These are phyloP conservation scores for Neocucurbitaria cava DNA, from an alignment of 2,329 filamentous ascomycete genomes.

Conservation along the genomic window DNA sequence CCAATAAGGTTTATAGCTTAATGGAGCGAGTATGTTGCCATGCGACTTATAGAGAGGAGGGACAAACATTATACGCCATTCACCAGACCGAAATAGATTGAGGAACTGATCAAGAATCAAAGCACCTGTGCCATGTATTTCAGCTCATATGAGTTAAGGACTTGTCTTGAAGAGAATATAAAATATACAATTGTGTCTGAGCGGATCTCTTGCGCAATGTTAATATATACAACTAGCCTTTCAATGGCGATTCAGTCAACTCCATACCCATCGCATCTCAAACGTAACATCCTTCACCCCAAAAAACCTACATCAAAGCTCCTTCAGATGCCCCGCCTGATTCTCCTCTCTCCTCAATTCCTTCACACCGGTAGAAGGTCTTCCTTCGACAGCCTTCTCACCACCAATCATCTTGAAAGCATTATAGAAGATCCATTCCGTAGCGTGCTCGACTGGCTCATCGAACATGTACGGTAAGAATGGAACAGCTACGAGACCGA, in stretches of 20 bases:
- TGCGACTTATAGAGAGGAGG: no score
- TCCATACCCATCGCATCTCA: neutral
- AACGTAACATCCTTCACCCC: neutral
- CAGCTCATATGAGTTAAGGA: no score
- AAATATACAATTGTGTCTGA: conserved; percentile 8
- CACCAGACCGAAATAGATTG: no score
- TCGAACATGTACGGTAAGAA: conserved; percentile 87
- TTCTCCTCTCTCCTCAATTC: conserved; percentile 46
- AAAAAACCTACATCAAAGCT: conserved; percentile 37
- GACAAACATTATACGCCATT: no score
- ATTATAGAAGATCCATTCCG: conserved; percentile 89
- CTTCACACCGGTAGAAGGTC: conserved; percentile 48
- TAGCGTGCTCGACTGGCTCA: conserved; percentile 87
- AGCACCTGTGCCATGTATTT: no score
- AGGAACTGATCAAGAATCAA: no score
- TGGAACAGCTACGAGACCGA: conserved; percentile 72
- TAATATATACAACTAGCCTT: neutral
- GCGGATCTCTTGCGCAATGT: conserved; percentile 2
- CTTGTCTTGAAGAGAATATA: neutral
- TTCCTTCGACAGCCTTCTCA: conserved; percentile 59
- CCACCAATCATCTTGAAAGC: conserved; percentile 78
- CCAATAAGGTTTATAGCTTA: no score
- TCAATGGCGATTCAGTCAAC: neutral
- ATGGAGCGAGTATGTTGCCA: no score
- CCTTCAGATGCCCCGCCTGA: conserved; percentile 45